A percentile compares a stretch with the other conserved stretches of the same genome.
These are phyloP conservation scores for Ceratocystis huliohia DNA, from an alignment of 2,329 filamentous ascomycete species.

Conservation along the genomic window DNA sequence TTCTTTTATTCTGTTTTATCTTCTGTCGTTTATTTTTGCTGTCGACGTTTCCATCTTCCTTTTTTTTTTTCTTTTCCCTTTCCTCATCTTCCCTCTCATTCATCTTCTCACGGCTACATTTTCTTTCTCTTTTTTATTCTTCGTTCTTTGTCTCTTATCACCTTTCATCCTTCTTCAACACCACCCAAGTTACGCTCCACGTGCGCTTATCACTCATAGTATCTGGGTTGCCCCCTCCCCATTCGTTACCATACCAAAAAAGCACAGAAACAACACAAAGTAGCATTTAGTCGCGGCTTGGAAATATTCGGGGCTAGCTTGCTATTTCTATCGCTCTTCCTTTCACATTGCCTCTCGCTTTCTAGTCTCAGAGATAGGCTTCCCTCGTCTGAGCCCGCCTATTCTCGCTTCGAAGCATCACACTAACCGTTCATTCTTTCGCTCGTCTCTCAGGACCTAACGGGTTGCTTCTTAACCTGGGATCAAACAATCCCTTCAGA, in stretches of 20 bases:
- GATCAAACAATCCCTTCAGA: conserved; percentile 73
- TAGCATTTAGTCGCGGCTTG: neutral
- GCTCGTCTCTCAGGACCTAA: conserved; percentile 29
- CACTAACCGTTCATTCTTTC: conserved; percentile 37
- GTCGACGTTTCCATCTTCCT: neutral
- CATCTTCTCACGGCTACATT: neutral
- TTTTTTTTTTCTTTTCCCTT: neutral
- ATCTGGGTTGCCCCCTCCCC: conserved; percentile 1
- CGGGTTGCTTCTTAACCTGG: conserved; percentile 52
- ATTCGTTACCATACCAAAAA: conserved; percentile 1
- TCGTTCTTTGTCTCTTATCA: neutral
- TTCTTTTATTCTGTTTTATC: neutral
- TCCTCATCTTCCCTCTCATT: neutral
- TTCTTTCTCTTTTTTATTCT: neutral
- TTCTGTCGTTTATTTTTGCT: conserved; percentile 12
- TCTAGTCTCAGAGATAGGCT: neutral
- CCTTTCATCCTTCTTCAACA: neutral
- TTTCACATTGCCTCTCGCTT: neutral
- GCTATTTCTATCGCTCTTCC: neutral
- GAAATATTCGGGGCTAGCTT: neutral
- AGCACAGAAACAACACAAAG: neutral
- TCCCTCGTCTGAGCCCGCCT: conserved; percentile 22
- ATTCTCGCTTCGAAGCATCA: conserved; percentile 29
- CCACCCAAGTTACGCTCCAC: neutral
- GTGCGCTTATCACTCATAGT: neutral